These are phyloP conservation scores for Paramecium sexaurelia DNA, from an alignment of 73 alveolate species.

Conservation along the genomic window DNA sequence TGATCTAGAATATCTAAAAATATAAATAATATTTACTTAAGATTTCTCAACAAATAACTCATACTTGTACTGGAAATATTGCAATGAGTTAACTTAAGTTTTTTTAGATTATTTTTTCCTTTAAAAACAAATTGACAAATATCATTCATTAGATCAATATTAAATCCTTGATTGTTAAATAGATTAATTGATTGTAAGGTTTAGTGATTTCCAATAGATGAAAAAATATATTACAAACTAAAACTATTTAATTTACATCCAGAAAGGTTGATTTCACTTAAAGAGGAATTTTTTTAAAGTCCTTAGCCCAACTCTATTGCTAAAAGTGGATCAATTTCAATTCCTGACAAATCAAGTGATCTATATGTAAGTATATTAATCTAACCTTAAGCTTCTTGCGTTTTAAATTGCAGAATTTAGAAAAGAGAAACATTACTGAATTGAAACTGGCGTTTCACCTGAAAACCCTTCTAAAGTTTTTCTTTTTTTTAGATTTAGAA, in stretches of 20 bases:
- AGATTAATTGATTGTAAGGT: background rate
- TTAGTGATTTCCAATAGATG: conserved; percentile 4
- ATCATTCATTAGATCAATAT: conserved; percentile 43
- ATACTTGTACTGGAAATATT: background rate
- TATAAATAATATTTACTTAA: background rate
- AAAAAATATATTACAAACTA: conserved; percentile 25
- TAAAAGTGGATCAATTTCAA: conserved; percentile 18
- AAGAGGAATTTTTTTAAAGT: conserved; percentile 7
- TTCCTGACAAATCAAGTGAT: conserved; percentile 3
- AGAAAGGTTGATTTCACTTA: background rate
- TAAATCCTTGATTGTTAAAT: conserved; percentile 32
- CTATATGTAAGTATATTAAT: background rate
- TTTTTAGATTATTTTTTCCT: background rate
- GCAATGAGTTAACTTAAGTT: conserved; percentile 35
- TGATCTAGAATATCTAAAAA: background rate
- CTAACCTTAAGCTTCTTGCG: conserved; percentile 40
- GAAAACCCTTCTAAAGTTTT: conserved; percentile 33
- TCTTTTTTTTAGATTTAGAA: background rate
- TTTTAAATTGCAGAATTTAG: background rate
- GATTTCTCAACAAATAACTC: conserved; percentile 27
- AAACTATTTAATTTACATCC: conserved; percentile 23
- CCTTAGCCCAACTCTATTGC: conserved; percentile 24
- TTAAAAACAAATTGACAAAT: background rate
- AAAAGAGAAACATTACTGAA: conserved; percentile 15
- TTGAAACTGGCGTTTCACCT: background rate